Conservation (phyloP, 1,284 basidiomycete genomes). For the Vanrija humicola region DNA sequence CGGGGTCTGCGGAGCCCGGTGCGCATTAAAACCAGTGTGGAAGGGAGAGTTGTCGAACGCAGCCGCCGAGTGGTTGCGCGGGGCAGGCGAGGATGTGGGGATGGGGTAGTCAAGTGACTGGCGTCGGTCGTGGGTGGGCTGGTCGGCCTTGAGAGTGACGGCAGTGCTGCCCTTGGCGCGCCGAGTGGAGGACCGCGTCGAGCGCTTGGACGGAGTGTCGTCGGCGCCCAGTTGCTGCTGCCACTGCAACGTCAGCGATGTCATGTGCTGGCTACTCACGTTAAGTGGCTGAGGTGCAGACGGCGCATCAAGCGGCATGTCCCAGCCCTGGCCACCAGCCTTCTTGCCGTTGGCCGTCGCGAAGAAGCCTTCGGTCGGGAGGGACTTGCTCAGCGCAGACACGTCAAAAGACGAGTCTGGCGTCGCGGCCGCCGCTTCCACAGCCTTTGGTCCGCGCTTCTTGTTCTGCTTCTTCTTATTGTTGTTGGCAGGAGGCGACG, state of each 20-base stretch:
- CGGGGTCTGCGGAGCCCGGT: conserved; percentile 44
- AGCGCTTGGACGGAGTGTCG: conserved; percentile 11
- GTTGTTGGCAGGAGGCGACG: background rate
- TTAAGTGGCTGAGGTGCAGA: conserved; percentile 17
- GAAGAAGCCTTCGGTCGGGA: conserved; percentile 14
- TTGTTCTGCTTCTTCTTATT: conserved; percentile 2
- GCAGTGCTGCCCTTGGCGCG: conserved; percentile 3
- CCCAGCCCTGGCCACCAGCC: conserved; percentile 24
- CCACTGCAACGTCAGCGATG: conserved; percentile 25
- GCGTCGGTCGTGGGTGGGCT: conserved; percentile 19
- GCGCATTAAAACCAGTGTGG: conserved; percentile 39
- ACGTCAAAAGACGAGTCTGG: conserved; percentile 2
- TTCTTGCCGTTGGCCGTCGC: background rate
- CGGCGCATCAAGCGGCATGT: conserved; percentile 33
- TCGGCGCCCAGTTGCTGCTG: conserved; percentile 36
- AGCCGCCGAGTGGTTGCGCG: conserved; percentile 13
- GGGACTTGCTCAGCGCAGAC: conserved; percentile 6
- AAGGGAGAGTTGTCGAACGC: conserved; percentile 31
- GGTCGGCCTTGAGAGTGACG: conserved; percentile 1
- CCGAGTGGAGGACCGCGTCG: conserved; percentile 11
- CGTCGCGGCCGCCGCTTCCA: background rate
- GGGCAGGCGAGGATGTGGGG: background rate
- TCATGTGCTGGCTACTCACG: background rate
- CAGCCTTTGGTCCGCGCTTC: conserved; percentile 2
- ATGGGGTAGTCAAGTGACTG: conserved; percentile 25